Evolutionary conservation across 2,329 filamentous ascomycete genomes (phyloP).

Genomic region (Coniochaeta sp.): DNA sequence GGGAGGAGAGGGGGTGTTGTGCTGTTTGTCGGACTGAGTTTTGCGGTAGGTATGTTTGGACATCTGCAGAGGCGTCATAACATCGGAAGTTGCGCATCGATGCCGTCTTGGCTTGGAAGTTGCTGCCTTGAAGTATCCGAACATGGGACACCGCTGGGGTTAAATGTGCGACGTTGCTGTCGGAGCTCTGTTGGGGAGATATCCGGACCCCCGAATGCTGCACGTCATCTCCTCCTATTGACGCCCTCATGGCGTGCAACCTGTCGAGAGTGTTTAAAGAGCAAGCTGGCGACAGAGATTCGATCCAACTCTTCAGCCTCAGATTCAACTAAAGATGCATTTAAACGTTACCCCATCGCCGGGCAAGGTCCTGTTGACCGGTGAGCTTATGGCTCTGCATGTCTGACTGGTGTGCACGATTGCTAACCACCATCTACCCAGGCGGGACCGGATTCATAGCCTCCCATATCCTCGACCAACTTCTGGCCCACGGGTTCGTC

Average conservation of each 20-base stretch:
- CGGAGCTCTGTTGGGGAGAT: not conserved
- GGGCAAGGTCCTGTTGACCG: slow-evolving; percentile 18
- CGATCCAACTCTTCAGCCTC: not conserved
- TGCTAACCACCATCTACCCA: slow-evolving; percentile 11
- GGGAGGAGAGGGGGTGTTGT: too few species aligned
- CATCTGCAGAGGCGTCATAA: too few species aligned
- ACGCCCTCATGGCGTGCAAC: too few species aligned
- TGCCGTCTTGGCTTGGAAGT: not conserved
- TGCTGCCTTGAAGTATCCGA: not conserved
- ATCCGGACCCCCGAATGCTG: not conserved
- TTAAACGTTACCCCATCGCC: not conserved
- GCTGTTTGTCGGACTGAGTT: too few species aligned
- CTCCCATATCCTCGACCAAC: slow-evolving; percentile 40
- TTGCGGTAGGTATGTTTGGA: too few species aligned
- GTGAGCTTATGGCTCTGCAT: slow-evolving; percentile 6
- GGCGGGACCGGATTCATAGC: slow-evolving; percentile 49
- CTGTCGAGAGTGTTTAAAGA: too few species aligned
- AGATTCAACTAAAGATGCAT: not conserved
- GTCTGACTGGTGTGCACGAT: too few species aligned
- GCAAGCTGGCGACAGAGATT: too few species aligned
- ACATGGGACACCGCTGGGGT: not conserved
- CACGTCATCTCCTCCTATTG: too few species aligned
- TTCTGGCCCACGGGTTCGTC: slow-evolving; percentile 32
- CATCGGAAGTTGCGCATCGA: not conserved
- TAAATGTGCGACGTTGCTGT: not conserved